Evolutionary conservation across 2,329 filamentous ascomycete species (phyloP), one percentile per base, ranked within the genome.

Genomic region (Lasiodiplodia sp.): DNA sequence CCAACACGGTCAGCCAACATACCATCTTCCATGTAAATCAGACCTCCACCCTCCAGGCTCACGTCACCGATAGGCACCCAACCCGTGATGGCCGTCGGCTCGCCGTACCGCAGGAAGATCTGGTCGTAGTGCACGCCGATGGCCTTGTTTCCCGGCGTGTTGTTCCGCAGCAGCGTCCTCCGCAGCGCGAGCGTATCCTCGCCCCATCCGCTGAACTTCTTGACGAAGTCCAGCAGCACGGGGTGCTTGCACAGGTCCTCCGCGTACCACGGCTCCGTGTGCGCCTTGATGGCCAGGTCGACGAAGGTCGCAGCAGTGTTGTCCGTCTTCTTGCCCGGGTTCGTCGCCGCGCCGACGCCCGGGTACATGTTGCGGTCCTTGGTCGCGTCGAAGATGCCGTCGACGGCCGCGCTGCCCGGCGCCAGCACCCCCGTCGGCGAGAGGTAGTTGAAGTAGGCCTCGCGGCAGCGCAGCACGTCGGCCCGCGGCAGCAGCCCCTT

Each of bases 111-210:
- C 58, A 88, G 74, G 72, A 88, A 88, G 25, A 85, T 87, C 76
- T 88, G 86, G 72, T 89, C 87, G 71, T 88, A 88, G 70, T 89
- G 87, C 3, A 89, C 87, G 0, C 87, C 86, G 69, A 88, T 88
- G 0, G 86, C 85, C 70, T 86, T 85, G 62, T 85, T 87, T 0
- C 82, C 82, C 0, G 87, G 87, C 0, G 84, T 85, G 70, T 87
- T 88, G 70, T 88, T 88, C 52, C 87, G 78, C 65, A 88, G 73
- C 11, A 88, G 73, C 0, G 85, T 87, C 37, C 87, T 78, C 6
- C 80, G 76, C 2, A 87, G 77, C 7, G 73, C 78, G 2, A 86
- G 74, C 0, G 83, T 86, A 52, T 83, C 73, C 0, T 84, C 80
- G 0, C 81, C 84, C 87, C 87, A 90, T 1, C 83, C 85, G 0